Evolutionary conservation across 2,329 filamentous ascomycete genomes (phyloP).

Genomic region (Aspergillus sp.): DNA sequence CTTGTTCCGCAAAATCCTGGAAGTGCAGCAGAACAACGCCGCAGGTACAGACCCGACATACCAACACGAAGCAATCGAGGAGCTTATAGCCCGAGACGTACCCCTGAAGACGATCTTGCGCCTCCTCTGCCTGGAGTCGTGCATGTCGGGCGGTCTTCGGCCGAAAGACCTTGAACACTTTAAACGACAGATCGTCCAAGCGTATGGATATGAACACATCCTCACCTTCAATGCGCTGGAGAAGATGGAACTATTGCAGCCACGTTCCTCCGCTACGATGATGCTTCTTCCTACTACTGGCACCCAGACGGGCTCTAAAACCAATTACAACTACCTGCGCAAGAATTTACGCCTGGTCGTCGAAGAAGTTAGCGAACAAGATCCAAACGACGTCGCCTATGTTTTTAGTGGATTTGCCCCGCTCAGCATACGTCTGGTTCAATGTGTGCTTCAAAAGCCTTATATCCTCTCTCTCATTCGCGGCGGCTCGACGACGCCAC

Average conservation of each 20-base stretch:
- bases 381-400: slow-evolving; percentile 94
- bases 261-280: slow-evolving; percentile 72
- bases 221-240: slow-evolving; percentile 85
- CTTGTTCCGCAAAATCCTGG: slow-evolving; percentile 80
- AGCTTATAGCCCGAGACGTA: slow-evolving; percentile 85
- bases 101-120: slow-evolving; percentile 79
- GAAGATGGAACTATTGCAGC: slow-evolving; percentile 80
- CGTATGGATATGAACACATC: slow-evolving; percentile 92
- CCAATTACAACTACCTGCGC: slow-evolving; percentile 85
- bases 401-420: slow-evolving; percentile 97
- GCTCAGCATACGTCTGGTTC: slow-evolving; percentile 83
- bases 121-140: slow-evolving; percentile 86
- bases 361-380: slow-evolving; percentile 93
- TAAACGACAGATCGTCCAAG: slow-evolving; percentile 81
- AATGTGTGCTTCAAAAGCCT: slow-evolving; percentile 88
- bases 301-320: slow-evolving; percentile 64
- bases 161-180: slow-evolving; percentile 86
- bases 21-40: slow-evolving; percentile 93
- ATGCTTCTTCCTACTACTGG: slow-evolving; percentile 75
- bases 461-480: slow-evolving; percentile 70
- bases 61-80: slow-evolving; percentile 87
- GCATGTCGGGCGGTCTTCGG: slow-evolving; percentile 82
- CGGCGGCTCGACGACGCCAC: slow-evolving; percentile 51
- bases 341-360: slow-evolving; percentile 86
- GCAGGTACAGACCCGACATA: slow-evolving; percentile 84